A percentile compares a stretch with the other conserved stretches of the same genome.
Evolutionary conservation across 768 basidiomycete genomes (phyloP).

Genomic region (Hygrocybe punicea): DNA sequence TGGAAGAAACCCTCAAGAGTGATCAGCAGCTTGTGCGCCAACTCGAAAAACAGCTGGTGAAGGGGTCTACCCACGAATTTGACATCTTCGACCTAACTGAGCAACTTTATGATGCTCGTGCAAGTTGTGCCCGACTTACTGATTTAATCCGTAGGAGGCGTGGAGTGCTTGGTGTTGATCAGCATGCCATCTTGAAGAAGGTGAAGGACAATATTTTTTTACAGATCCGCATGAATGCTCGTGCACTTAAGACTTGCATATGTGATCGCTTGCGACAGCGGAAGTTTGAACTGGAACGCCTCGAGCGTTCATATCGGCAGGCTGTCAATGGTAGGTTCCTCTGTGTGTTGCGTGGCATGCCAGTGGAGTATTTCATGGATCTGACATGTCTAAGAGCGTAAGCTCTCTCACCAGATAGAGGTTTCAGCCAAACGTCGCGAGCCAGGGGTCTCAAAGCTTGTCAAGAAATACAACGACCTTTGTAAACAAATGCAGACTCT

Average conservation of each 20-base stretch:
- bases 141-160: neutral
- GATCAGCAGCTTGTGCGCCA: no score
- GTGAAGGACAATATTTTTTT: neutral
- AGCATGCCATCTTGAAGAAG: neutral
- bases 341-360: neutral
- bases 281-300: neutral
- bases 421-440: neutral
- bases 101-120: neutral
- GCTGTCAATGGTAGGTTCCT: neutral
- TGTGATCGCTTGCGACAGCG: neutral
- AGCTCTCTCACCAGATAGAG: neutral
- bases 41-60: no score
- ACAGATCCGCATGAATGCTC: neutral
- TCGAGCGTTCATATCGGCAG: neutral
- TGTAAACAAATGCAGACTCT: slow-evolving; percentile 8
- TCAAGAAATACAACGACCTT: neutral
- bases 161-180: neutral
- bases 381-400: neutral
- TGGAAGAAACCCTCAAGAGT: no score
- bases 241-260: neutral
- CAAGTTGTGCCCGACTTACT: neutral
- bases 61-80: no score
- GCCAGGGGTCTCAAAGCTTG: neutral
- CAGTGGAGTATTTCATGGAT: neutral
- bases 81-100: neutral